phyloP scores from a whole-genome alignment of 2,329 filamentous ascomycete species.

The Epichloe coenophiala region DNA sequence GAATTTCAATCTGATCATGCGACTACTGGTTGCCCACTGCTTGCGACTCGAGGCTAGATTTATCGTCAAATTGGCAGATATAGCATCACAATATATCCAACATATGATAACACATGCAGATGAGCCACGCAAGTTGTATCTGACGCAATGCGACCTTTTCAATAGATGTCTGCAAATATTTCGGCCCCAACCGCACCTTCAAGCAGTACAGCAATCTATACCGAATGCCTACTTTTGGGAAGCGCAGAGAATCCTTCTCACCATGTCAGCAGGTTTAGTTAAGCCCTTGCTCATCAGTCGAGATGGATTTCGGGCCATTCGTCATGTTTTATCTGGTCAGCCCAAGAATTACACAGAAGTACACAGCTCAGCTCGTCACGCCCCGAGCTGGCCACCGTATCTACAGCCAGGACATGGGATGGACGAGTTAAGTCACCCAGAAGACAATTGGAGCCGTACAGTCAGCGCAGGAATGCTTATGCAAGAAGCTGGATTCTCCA shows the following conservation, averaged over 20 bases:
- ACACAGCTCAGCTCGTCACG: conserved; percentile 32
- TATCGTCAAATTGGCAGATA: conserved; percentile 16
- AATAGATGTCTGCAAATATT: conserved; percentile 17
- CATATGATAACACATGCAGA: conserved; percentile 7
- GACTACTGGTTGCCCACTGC: conserved; percentile 17
- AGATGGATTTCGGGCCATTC: conserved; percentile 39
- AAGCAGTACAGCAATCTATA: conserved; percentile 12
- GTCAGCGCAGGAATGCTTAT: conserved; percentile 39
- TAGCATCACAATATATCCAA: conserved; percentile 15
- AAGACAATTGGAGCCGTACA: conserved; percentile 40
- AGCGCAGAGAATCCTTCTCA: conserved; percentile 40
- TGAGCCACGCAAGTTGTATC: conserved; percentile 11
- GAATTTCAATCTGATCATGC: conserved; percentile 13
- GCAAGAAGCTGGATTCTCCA: conserved; percentile 42
- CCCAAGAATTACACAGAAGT: conserved; percentile 38
- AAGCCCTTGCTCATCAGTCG: conserved; percentile 37
- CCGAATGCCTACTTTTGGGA: conserved; percentile 43
- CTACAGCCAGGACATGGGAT: conserved; percentile 42
- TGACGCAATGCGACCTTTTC: conserved; percentile 18
- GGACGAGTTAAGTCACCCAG: conserved; percentile 37
- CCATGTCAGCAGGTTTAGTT: conserved; percentile 33
- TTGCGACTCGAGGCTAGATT: conserved; percentile 20
- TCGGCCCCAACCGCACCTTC: conserved; percentile 12
- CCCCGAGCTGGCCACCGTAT: conserved; percentile 47
- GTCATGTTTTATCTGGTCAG: conserved; percentile 37